Evolutionary conservation across 2,329 filamentous ascomycete species (phyloP).

Genomic region (Berkeleyomyces rouxiae): DNA sequence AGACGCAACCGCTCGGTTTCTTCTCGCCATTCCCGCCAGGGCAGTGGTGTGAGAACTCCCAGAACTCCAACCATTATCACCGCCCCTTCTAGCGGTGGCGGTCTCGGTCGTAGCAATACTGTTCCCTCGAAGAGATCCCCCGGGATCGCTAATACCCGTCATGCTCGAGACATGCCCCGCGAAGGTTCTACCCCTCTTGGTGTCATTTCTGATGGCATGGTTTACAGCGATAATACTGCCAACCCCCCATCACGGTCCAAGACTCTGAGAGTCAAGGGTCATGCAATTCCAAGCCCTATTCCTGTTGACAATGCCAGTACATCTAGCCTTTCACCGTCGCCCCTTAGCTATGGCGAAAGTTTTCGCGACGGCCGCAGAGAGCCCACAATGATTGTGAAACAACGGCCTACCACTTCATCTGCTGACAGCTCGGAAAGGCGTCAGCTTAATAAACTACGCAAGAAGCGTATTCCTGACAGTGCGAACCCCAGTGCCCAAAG

Average conservation of each 20-base stretch:
- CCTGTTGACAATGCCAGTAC: conserved; percentile 17
- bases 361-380: conserved; percentile 35
- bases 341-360: conserved; percentile 21
- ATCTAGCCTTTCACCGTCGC: conserved; percentile 19
- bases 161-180: conserved; percentile 28
- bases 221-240: not conserved
- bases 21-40: conserved; percentile 36
- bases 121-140: conserved; percentile 82
- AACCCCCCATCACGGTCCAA: conserved; percentile 1
- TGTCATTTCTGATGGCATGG: conserved; percentile 10
- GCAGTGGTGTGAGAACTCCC: conserved; percentile 10
- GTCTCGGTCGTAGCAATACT: conserved; percentile 60
- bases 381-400: conserved; percentile 20
- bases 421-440: conserved; percentile 42
- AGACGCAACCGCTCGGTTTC: conserved; percentile 84
- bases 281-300: conserved; percentile 16
- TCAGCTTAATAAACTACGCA: conserved; percentile 79
- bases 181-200: conserved; percentile 8
- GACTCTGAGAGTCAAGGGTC: conserved; percentile 1
- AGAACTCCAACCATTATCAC: conserved; percentile 22
- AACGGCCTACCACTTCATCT: conserved; percentile 49
- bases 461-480: conserved; percentile 63
- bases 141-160: conserved; percentile 48
- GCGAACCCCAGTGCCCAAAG: conserved; percentile 79
- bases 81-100: conserved; percentile 35